Evolutionary conservation across 1,139 yeast species (phyloP).

Genomic region (Suhomyces kunorum): DNA sequence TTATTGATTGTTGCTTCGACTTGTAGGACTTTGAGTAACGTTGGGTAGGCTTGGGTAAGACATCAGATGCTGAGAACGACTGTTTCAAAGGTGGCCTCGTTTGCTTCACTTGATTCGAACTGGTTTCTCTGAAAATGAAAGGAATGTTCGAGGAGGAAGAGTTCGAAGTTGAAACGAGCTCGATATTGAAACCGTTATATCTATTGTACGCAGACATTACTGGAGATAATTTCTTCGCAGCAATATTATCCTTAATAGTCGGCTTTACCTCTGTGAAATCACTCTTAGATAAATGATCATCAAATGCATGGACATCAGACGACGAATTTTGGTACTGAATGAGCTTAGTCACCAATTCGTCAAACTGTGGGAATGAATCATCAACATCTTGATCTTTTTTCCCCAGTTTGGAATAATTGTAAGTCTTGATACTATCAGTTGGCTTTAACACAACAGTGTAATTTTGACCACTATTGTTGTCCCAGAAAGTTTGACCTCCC

Average conservation of each 20-base stretch:
- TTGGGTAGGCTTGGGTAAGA: slow-evolving; percentile 19
- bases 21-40: slow-evolving; percentile 24
- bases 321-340: slow-evolving; percentile 16
- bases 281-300: slow-evolving; percentile 1
- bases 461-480: slow-evolving; percentile 27
- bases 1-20: slow-evolving; percentile 17
- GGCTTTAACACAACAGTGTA: slow-evolving; percentile 30
- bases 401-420: slow-evolving; percentile 16
- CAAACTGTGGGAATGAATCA: slow-evolving; percentile 25
- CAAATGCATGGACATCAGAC: slow-evolving; percentile 13
- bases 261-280: neutral
- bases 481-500: slow-evolving; percentile 23
- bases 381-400: slow-evolving; percentile 8
- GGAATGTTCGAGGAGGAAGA: slow-evolving; percentile 4
- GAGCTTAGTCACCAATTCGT: slow-evolving; percentile 27
- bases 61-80: slow-evolving; percentile 30
- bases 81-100: slow-evolving; percentile 28
- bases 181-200: slow-evolving; percentile 14
- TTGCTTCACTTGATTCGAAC: neutral
- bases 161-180: slow-evolving; percentile 7
- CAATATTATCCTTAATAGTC: slow-evolving; percentile 7
- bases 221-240: slow-evolving; percentile 4
- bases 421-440: slow-evolving; percentile 18
- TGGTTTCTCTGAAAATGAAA: slow-evolving; percentile 1
- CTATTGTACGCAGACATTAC: slow-evolving; percentile 17